phyloP scores from a whole-genome alignment of 306 rosid genomes.

The Benincasa hispida region DNA sequence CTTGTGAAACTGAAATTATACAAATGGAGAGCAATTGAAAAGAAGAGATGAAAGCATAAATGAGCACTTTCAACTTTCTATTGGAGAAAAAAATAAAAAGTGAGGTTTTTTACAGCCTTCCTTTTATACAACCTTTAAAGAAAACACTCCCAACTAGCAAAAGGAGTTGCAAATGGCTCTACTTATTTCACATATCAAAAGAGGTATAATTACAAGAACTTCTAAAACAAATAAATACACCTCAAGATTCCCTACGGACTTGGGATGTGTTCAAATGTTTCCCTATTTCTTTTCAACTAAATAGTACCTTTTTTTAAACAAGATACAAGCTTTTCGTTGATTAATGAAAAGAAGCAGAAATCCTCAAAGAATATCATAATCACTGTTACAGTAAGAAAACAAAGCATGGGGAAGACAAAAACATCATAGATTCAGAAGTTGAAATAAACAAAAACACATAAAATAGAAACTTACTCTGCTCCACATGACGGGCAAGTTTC shows the following conservation, averaged over 20 bases:
- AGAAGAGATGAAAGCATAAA: background rate
- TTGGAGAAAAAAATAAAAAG: background rate
- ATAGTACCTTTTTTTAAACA: background rate
- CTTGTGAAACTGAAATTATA: background rate
- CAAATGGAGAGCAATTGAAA: background rate
- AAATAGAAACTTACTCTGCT: constrained; percentile 49
- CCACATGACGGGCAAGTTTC: constrained; percentile 92
- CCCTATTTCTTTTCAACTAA: background rate
- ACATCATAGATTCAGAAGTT: background rate
- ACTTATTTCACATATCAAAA: background rate
- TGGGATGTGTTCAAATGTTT: background rate
- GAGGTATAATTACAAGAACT: background rate
- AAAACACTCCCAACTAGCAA: background rate
- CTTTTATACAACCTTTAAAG: background rate
- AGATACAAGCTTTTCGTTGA: background rate
- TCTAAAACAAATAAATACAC: background rate
- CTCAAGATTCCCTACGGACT: background rate
- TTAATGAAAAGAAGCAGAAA: background rate
- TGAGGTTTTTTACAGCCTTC: background rate
- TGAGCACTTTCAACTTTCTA: background rate
- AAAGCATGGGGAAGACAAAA: background rate
- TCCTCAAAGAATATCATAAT: too few species aligned
- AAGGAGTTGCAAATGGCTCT: background rate
- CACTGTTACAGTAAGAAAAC: background rate
- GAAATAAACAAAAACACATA: background rate